Evolutionary conservation across 2,329 filamentous ascomycete species (phyloP).

Genomic region (Pseudogymnoascus sp.): DNA sequence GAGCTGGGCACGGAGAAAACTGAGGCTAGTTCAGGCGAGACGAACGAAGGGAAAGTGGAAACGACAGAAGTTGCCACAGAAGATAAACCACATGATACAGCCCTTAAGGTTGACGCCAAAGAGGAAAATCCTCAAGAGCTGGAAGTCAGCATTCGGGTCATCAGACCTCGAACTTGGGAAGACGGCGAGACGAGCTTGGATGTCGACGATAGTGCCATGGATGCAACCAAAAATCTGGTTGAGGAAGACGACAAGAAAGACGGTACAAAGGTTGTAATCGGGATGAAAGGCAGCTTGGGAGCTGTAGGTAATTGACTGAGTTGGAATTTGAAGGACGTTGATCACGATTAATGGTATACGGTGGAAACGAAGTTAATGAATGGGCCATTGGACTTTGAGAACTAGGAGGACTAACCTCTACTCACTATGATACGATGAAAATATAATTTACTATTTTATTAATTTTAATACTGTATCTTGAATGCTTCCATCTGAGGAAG

Average conservation of each 20-base stretch:
- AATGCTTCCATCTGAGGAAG: slow-evolving; percentile 26
- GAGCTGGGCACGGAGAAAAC: background rate
- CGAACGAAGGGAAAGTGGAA: background rate
- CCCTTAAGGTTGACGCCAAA: slow-evolving; percentile 14
- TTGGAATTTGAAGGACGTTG: background rate
- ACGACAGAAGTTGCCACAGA: background rate
- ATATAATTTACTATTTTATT: background rate
- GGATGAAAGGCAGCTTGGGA: slow-evolving; percentile 8
- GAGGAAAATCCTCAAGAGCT: slow-evolving; percentile 24
- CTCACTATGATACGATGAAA: background rate
- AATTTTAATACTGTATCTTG: slow-evolving; percentile 25
- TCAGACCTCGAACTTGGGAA: slow-evolving; percentile 20
- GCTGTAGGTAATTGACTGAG: background rate
- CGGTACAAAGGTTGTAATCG: background rate
- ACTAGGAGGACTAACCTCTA: background rate
- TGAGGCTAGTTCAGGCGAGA: background rate
- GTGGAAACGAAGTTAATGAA: background rate
- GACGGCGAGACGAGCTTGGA: slow-evolving; percentile 30
- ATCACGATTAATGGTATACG: background rate
- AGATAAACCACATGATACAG: background rate
- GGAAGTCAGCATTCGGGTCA: slow-evolving; percentile 21
- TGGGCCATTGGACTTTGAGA: background rate
- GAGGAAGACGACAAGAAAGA: background rate
- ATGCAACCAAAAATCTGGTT: slow-evolving; percentile 32
- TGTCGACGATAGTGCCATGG: slow-evolving; percentile 39